Evolutionary conservation across 1,139 yeast species (phyloP), one percentile per base, ranked within the genome.

Genomic region (Candida gigantensis): DNA sequence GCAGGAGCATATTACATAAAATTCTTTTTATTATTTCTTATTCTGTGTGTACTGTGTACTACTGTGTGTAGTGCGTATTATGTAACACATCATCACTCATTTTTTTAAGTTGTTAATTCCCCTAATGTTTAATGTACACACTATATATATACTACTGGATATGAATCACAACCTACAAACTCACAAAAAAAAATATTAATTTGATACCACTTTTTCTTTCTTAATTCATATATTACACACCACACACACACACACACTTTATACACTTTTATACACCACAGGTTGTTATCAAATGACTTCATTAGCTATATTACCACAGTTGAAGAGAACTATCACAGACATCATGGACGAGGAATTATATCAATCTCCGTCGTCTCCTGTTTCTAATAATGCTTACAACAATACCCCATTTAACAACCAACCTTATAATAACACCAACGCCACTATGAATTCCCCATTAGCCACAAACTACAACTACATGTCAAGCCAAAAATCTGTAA

Each of bases 301-400:
- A n/a, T 51, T 66, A 41, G 71, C 74, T 4, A 62, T 65, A 18
- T 61, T 69, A 45, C 78, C 78, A 23, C 57, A 63, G 27, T 64
- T 73, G 44, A 68, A 77, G 55, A 71, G 82, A 51, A 68, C 83
- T 13, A 55, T 77, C 42, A 74, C 80, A 24, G 84, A 78, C 47
- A 72, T 77, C 28, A 68, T 78, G 66, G 86, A 80, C 43, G 89
- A 82, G 46, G 88, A 82, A 51, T 60, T 81, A 39, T 76, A 75
- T 46, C 79, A 72, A 50, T 59, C 74, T 40, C 74, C 74, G 6
- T 53, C 55, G 28, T 52, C 53, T 20, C 57, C 62, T 3, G 40
- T 49, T 16, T 19, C 24, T 18, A 44, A n/a, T 3, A 23, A 35
- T 13, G 24, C 18, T 9, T 11, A 4, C 25, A 29, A 29, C 18